Conservation (phyloP, 352 stramenopile genomes). For the Phytopythium kandeliae region DNA sequence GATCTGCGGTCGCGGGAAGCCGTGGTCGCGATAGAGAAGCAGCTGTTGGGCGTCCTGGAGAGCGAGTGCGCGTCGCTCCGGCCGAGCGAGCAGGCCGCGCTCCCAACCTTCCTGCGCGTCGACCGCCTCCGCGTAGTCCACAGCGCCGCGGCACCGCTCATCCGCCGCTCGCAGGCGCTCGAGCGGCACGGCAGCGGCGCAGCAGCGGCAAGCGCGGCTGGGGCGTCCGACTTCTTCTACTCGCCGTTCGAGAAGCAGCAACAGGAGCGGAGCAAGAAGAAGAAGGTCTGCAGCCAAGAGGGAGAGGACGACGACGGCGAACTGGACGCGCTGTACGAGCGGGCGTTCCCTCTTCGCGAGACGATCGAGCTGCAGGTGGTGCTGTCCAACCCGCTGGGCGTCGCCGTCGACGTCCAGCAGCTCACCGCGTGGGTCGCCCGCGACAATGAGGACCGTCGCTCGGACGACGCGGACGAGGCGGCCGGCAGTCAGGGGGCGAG, state of each 20-base stretch:
- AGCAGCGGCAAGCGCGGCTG: conserved; percentile 1
- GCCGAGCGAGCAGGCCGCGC: conserved; percentile 41
- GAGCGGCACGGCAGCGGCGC: conserved; percentile 22
- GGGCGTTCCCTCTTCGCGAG: conserved; percentile 47
- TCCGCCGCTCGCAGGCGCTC: conserved; percentile 28
- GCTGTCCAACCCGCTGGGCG: conserved; percentile 62
- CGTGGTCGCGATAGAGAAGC: conserved; percentile 49
- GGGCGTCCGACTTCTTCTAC: conserved; percentile 48
- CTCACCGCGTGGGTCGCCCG: conserved; percentile 44
- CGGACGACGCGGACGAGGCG: background rate
- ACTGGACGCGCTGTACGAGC: conserved; percentile 23
- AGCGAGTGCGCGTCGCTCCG: conserved; percentile 46
- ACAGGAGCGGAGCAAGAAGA: conserved; percentile 10
- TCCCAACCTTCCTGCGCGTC: conserved; percentile 54
- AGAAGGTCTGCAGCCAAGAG: conserved; percentile 1
- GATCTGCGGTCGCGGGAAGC: conserved; percentile 52
- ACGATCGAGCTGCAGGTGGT: conserved; percentile 46
- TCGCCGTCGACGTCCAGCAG: conserved; percentile 60
- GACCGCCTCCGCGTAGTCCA: conserved; percentile 35
- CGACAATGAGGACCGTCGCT: conserved; percentile 5
- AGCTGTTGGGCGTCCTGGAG: conserved; percentile 46
- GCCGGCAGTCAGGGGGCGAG: conserved; percentile 1
- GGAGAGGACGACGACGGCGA: conserved; percentile 7
- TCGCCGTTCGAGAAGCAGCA: conserved; percentile 55
- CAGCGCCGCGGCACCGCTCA: conserved; percentile 29